Percentiles rank a stretch among this genome's conserved stretches.
These are phyloP conservation scores for sunflower (Helianthus annuus) DNA, from an alignment of 129 eudicot species.

Conservation along the genomic window DNA sequence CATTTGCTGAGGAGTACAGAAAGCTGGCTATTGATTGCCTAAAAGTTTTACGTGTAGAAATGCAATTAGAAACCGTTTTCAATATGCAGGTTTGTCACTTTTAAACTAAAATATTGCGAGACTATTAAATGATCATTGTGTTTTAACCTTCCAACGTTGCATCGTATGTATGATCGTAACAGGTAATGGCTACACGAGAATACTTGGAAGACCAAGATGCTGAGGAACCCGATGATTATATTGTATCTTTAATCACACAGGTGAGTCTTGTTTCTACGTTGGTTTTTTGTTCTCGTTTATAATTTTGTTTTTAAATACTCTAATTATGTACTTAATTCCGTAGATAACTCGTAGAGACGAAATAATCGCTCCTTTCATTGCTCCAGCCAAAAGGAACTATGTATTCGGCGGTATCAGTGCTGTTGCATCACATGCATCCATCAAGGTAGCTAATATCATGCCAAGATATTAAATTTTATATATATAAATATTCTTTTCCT, in stretches of 20 bases:
- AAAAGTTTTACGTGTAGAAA: conserved; percentile 93
- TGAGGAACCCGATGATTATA: conserved; percentile 98
- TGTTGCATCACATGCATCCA: conserved; percentile 78
- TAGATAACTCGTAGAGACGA: conserved; percentile 96
- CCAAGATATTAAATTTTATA: background rate
- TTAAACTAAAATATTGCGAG: background rate
- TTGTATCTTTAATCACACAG: conserved; percentile 85
- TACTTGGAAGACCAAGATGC: conserved; percentile 98
- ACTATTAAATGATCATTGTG: background rate
- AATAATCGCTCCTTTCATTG: conserved; percentile 89
- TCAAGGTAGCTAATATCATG: conserved; percentile 54
- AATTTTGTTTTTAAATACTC: background rate
- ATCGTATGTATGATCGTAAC: conserved; percentile 4
- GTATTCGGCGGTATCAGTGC: conserved; percentile 88
- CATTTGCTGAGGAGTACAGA: conserved; percentile 95
- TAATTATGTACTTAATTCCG: conserved; percentile 17
- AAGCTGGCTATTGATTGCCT: conserved; percentile 95
- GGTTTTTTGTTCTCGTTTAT: too few relatives aligned
- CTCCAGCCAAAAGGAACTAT: conserved; percentile 75
- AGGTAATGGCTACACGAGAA: conserved; percentile 87
- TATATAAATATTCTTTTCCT: background rate
- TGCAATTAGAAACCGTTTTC: conserved; percentile 92
- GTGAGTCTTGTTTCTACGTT: conserved; percentile 32
- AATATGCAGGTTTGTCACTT: conserved; percentile 77
- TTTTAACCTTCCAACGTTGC: conserved; percentile 7